Evolutionary conservation across 2,329 filamentous ascomycete species (phyloP).

Genomic region (Hypomyces perniciosus): DNA sequence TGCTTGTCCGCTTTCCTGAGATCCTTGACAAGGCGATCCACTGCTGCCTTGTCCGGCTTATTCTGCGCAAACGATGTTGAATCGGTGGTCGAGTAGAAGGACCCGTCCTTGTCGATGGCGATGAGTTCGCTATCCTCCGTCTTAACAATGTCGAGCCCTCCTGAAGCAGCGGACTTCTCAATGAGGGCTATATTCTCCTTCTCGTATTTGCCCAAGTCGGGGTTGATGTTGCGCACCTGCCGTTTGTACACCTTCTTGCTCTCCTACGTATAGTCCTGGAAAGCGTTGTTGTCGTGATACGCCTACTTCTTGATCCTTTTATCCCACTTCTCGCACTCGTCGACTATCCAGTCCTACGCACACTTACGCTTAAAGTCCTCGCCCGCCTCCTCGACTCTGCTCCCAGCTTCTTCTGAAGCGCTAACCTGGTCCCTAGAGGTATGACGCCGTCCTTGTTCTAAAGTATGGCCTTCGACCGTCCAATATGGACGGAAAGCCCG

Average conservation of each 20-base stretch:
- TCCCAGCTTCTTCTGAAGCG: too few species aligned
- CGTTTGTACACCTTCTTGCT: slow-evolving; percentile 91
- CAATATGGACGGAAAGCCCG: too few species aligned
- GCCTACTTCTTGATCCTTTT: slow-evolving; percentile 81
- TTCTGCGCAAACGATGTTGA: slow-evolving; percentile 76
- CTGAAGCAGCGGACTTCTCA: slow-evolving; percentile 75
- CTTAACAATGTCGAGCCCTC: slow-evolving; percentile 88
- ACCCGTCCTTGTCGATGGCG: slow-evolving; percentile 84
- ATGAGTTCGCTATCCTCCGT: slow-evolving; percentile 93
- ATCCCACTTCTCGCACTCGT: slow-evolving; percentile 93
- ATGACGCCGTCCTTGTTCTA: too few species aligned
- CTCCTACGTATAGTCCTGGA: slow-evolving; percentile 82
- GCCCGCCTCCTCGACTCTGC: slow-evolving; percentile 69
- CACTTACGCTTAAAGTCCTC: slow-evolving; percentile 96
- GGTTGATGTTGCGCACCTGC: slow-evolving; percentile 70
- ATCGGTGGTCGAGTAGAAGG: slow-evolving; percentile 85
- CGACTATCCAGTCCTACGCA: slow-evolving; percentile 97
- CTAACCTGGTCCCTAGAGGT: too few species aligned
- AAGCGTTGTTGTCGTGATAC: slow-evolving; percentile 78
- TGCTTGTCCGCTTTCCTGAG: slow-evolving; percentile 83
- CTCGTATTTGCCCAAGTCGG: slow-evolving; percentile 79
- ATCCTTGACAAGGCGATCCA: slow-evolving; percentile 86
- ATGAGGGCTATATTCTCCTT: slow-evolving; percentile 79
- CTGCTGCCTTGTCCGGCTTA: slow-evolving; percentile 77
- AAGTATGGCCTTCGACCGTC: too few species aligned